Base-by-base conservation (phyloP, 768 basidiomycete species). In the Rhizopogon vinicolor region DNA sequence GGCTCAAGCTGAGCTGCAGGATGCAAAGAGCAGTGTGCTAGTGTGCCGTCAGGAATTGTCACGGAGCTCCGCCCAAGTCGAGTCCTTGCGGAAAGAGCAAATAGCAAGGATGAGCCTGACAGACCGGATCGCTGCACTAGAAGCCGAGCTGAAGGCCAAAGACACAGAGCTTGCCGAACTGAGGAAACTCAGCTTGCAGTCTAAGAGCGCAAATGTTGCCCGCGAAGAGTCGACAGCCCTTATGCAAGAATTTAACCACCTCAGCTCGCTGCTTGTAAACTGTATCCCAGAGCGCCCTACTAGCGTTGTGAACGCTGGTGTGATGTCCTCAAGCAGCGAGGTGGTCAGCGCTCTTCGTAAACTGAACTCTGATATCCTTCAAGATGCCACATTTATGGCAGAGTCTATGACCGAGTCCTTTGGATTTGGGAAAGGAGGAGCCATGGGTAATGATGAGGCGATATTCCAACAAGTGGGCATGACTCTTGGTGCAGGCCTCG, bases 281-380 rank as follows among this genome's bases (percentile, higher is more conserved):
- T 49, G 35, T 22, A 16, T 49, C 74, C 8, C 78, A 79, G 61
- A 71, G 66, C 44, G 82, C 77, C 69, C 67, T 78, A 44, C 70
- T 72, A 2, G 76, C 71, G 7, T 8, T 16, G 73, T 72, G 0
- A 79, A 82, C 55, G 41, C 65, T 35, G 19, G 45, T 35, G 22
- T 10, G 48, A 49, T 25, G 0, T 66, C 74, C 44, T 75, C 81
- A 3, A 74, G 72, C 3, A 73, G 73, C 6, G 80, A 85, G 33
- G 73, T 82, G 13, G 67, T 75, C 29, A 62, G 56, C 2, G 72
- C 77, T 59, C 65, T 83, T 13, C 72, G 75, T 45, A 67, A 68
- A 14, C 63, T 84, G n/a, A 78, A 82, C 49, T 64, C 75, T 7
- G 75, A 75, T 55, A 77, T 81, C 31, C 72, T 73, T 33, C 79